These are phyloP conservation scores for Suhomyces canberraensis DNA, from an alignment of 805 yeast species.

Conservation along the genomic window DNA sequence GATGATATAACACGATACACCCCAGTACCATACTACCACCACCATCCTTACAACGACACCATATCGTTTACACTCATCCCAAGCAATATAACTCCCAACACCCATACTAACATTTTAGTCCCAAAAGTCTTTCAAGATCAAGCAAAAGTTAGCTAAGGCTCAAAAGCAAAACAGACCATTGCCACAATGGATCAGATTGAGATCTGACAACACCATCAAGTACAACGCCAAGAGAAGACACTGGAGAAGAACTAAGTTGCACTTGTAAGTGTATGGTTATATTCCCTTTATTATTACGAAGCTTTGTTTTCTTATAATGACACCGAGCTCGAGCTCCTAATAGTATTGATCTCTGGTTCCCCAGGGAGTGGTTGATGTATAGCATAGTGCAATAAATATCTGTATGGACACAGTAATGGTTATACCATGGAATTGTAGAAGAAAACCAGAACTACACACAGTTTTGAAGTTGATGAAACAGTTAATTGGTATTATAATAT, in stretches of 20 bases:
- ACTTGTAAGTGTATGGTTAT: slow-evolving; percentile 57
- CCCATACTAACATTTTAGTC: slow-evolving; percentile 52
- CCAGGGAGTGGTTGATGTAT: slow-evolving; percentile 5
- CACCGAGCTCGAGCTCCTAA: slow-evolving; percentile 5
- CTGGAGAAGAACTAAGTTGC: slow-evolving; percentile 99
- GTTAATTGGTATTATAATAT: too few relatives aligned
- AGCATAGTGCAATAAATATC: slow-evolving; percentile 10
- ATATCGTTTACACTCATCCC: too few relatives aligned
- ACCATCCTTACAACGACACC: too few relatives aligned
- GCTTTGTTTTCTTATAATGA: slow-evolving; percentile 5
- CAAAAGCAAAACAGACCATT: slow-evolving; percentile 98
- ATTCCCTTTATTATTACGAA: slow-evolving; percentile 7
- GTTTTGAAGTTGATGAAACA: too few relatives aligned
- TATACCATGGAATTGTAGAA: too few relatives aligned
- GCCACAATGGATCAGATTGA: slow-evolving; percentile 99
- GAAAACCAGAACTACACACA: too few relatives aligned
- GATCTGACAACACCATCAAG: slow-evolving; percentile 96
- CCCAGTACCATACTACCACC: too few relatives aligned
- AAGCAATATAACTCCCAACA: too few relatives aligned
- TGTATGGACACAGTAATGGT: slow-evolving; percentile 5
- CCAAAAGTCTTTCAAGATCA: slow-evolving; percentile 93
- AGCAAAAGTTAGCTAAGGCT: slow-evolving; percentile 99
- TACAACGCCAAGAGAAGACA: slow-evolving; percentile 99
- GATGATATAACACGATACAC: too few relatives aligned
- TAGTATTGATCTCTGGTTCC: slow-evolving; percentile 1